Conservation (phyloP, 2,329 filamentous ascomycete genomes). For the Phyllosticta citribraziliensis region DNA sequence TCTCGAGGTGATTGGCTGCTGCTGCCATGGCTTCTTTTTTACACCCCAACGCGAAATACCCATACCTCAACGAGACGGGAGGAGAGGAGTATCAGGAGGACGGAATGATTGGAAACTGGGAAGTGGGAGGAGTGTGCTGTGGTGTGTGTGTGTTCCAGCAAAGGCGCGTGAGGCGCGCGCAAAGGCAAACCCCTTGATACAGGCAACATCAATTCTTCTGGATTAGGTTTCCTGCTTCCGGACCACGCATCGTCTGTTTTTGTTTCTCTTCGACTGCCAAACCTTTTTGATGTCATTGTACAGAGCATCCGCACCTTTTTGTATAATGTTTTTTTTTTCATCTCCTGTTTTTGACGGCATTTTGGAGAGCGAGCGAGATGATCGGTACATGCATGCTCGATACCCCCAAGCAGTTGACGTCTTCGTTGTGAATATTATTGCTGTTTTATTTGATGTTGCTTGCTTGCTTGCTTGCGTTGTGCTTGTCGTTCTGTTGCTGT, state of each 20-base stretch:
- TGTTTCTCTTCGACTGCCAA: neutral
- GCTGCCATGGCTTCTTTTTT: neutral
- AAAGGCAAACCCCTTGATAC: neutral
- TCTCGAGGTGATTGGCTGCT: neutral
- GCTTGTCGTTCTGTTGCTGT: neutral
- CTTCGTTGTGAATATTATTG: neutral
- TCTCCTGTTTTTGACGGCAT: neutral
- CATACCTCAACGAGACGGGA: neutral
- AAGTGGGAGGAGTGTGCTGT: neutral
- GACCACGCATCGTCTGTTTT: neutral
- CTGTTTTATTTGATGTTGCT: neutral
- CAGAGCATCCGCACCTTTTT: neutral
- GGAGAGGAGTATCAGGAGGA: neutral
- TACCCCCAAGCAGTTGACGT: neutral
- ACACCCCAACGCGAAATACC: neutral
- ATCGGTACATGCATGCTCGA: neutral
- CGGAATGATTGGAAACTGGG: neutral
- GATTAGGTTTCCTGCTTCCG: neutral
- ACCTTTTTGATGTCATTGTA: neutral
- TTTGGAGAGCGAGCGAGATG: neutral
- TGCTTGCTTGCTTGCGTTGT: neutral
- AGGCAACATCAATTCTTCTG: neutral
- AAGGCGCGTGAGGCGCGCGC: neutral
- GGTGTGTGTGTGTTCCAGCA: neutral
- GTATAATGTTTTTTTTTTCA: neutral